Conservation (phyloP, 106 monocot species). For the Amphibolis antarctica region DNA sequence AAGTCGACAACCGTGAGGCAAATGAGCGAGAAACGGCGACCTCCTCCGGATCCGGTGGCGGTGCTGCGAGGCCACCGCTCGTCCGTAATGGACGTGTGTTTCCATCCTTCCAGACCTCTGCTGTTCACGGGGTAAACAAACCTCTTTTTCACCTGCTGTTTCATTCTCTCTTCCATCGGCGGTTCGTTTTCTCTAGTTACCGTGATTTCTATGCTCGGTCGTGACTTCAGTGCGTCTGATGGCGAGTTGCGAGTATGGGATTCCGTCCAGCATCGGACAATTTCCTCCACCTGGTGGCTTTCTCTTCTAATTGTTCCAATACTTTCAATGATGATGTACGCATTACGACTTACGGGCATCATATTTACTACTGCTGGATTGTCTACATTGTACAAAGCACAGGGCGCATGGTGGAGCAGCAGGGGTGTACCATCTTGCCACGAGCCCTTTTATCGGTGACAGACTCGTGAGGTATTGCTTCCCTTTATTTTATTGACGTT, state of each 20-base stretch:
- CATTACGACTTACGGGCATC: no score
- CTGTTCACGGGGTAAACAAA: conserved; percentile 57
- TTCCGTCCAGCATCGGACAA: conserved; percentile 34
- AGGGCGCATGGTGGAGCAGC: conserved; percentile 84
- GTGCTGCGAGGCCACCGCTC: conserved; percentile 71
- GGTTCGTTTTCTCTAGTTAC: not conserved
- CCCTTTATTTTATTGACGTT: not conserved
- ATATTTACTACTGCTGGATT: no score
- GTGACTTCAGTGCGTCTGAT: conserved; percentile 21
- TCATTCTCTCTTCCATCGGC: not conserved
- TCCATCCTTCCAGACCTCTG: conserved; percentile 49
- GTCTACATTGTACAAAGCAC: not conserved
- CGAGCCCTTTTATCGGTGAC: conserved; percentile 38
- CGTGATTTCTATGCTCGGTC: not conserved
- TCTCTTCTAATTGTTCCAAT: not conserved
- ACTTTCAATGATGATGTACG: no score
- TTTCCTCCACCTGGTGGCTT: conserved; percentile 52
- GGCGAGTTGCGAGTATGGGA: conserved; percentile 88
- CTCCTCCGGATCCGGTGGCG: conserved; percentile 70
- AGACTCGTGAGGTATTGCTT: conserved; percentile 47
- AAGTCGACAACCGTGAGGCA: not conserved
- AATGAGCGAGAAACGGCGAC: conserved; percentile 18
- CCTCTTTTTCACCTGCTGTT: not conserved
- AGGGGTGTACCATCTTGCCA: conserved; percentile 67
- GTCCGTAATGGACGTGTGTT: conserved; percentile 76